Evolutionary conservation across 805 yeast species (phyloP), one percentile per base, ranked within the genome.

Genomic region (Lipomyces starkeyi): DNA sequence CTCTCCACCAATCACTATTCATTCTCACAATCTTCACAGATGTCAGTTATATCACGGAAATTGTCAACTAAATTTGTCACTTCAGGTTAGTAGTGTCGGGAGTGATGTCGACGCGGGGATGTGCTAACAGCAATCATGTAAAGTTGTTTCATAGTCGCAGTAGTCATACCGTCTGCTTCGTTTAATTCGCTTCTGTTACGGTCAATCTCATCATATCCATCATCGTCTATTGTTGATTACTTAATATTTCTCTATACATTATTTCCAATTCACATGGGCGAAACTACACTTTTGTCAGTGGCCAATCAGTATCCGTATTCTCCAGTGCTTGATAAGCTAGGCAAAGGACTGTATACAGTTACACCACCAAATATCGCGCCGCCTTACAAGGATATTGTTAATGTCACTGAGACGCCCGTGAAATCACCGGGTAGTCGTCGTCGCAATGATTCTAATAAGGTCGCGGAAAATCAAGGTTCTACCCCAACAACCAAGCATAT

Each of bases 61-160:
- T 20, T 14, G 22, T 53, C 62, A 52, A 29, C 9, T 6, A 43
- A 8, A 43, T n/a, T 17, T 17, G 49, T 43, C 49, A 6, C 6
- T 43, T 43, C 49, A 43, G 49, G 49, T 43, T 43, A 43, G 49
- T 43, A 17, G 22, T 6, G 20, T 43, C 49, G 20, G 20, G n/a
- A 43, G 2, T 3, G 22, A 17, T 43, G 49, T 43, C 22, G 49
- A 43, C 7, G 20, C 4, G 47, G n/a, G n/a, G 49, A n/a, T 6
- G 20, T 7, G 49, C 22, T 43, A 43, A 43, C 49, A 7, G 8
- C 14, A 17, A 7, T n/a, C 22, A n/a, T 43, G 17, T 37, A n/a
- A 32, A 58, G 58, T 14, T 25, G 13, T 63, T 35, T 58, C 32
- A 3, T 35, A 17, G 32, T 58, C 58, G 65, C 65, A 61, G 60